Percentiles rank a stretch among this genome's conserved stretches.
These are phyloP conservation scores for Aotearoamyces nothofagi DNA, from an alignment of 2,329 filamentous ascomycete genomes.

Conservation along the genomic window DNA sequence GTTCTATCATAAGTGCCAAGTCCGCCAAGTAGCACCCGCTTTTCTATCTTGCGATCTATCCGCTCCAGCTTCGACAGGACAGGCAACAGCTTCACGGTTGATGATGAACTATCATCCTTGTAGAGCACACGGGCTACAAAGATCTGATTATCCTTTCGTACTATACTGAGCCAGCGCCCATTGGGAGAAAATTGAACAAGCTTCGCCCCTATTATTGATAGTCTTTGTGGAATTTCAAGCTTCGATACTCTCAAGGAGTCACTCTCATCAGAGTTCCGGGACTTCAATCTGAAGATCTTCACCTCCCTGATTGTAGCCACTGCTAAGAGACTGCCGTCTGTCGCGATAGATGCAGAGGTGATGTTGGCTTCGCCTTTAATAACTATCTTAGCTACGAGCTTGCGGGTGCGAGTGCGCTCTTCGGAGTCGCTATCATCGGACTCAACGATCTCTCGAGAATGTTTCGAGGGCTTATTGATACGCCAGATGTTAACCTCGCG, in stretches of 20 bases:
- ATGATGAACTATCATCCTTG: conserved; percentile 19
- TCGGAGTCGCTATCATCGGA: conserved; percentile 23
- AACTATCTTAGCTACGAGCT: conserved; percentile 54
- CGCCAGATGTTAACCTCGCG: conserved; percentile 75
- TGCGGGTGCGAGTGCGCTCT: conserved; percentile 32
- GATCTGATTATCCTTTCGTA: conserved; percentile 45
- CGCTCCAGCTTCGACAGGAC: conserved; percentile 32
- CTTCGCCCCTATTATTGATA: conserved; percentile 50
- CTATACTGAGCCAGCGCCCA: conserved; percentile 50
- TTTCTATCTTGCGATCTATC: conserved; percentile 36
- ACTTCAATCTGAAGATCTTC: conserved; percentile 60
- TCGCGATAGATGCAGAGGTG: conserved; percentile 56
- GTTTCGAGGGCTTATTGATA: conserved; percentile 20
- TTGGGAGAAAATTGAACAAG: conserved; percentile 55
- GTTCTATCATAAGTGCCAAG: conserved; percentile 64
- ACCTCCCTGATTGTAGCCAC: conserved; percentile 60
- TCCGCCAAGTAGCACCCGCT: conserved; percentile 43
- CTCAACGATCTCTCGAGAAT: conserved; percentile 19
- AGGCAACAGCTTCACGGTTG: conserved; percentile 25
- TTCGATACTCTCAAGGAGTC: conserved; percentile 57
- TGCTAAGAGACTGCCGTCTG: conserved; percentile 58
- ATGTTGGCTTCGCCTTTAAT: conserved; percentile 69
- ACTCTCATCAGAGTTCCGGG: conserved; percentile 31
- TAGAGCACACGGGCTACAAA: conserved; percentile 32
- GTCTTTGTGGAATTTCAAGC: conserved; percentile 42